Evolutionary conservation across 2,329 filamentous ascomycete species (phyloP), one percentile per base, ranked within the genome.

Genomic region (Penicillium sclerotigenum): DNA sequence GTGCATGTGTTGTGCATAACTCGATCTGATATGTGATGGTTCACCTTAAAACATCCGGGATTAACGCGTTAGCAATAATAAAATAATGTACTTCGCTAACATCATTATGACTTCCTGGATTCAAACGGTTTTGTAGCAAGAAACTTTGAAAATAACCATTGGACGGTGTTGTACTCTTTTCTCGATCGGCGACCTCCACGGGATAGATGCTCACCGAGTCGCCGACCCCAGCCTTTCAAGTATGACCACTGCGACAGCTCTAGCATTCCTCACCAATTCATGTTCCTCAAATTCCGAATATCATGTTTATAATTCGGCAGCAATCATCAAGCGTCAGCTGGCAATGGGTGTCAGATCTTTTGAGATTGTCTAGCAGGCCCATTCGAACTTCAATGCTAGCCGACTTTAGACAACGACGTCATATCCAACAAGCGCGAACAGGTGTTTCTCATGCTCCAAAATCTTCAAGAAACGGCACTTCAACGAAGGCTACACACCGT

Each of bases 181-280:
- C 22, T 52, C 41, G 33, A 47, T 52, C 50, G 50, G 14, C 31
- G 31, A 33, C 31, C 31, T 33, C 6, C 14, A 5, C 31, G 31
- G 29, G 29, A 10, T 31, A 16, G 4, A 46, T 47, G 50, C 24
- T 53, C 51, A 14, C 51, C 42, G 51, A 48, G 28, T 53, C 51
- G 51, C 51, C 51, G 51, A 53, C 18, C 34, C 16, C 18, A 8
- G 11, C 5, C 8, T 52, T 47, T 38, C 18, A 52, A 36, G 16
- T 43, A 46, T 52, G 24, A 11, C 18, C 14, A 31, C 18, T 8
- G 7, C 37, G 18, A 18, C 5, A 48, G 26, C 28, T 31, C 33
- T 8, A 11, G 8, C 14, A 31, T 26, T 10, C 5, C 18, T 40
- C 26, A n/a, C 7, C 14, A 14, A 18, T 7, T n/a, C 10, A 24